phyloP scores from a whole-genome alignment of 306 rosid species.

The Vigna unguiculata region DNA sequence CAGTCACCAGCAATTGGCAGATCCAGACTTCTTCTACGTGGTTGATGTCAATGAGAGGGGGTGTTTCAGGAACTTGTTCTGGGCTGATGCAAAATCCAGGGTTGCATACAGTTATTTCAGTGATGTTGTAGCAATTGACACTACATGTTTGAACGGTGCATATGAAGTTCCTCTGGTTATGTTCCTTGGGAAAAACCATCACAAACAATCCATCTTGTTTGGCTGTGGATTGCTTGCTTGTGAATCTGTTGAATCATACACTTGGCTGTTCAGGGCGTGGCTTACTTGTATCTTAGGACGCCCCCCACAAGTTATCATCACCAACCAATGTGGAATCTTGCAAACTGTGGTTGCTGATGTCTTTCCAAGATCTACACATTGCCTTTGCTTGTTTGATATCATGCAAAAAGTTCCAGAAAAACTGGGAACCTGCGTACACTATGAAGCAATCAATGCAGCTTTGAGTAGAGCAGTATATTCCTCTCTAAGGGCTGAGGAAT shows the following conservation, averaged over 20 bases:
- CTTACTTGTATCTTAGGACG: slow-evolving; percentile 74
- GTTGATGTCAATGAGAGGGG: slow-evolving; percentile 73
- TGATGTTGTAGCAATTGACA: slow-evolving; percentile 65
- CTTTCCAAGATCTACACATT: slow-evolving; percentile 77
- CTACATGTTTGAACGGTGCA: slow-evolving; percentile 57
- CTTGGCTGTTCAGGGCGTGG: slow-evolving; percentile 81
- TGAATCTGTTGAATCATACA: slow-evolving; percentile 67
- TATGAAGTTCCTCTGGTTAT: slow-evolving; percentile 71
- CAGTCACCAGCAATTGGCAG: slow-evolving; percentile 55
- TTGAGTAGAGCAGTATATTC: slow-evolving; percentile 58
- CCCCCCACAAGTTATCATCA: slow-evolving; percentile 73
- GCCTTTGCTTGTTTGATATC: slow-evolving; percentile 57
- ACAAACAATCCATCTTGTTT: slow-evolving; percentile 66
- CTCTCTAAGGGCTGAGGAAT: slow-evolving; percentile 67
- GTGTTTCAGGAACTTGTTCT: slow-evolving; percentile 72
- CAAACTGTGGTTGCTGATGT: slow-evolving; percentile 70
- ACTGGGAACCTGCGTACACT: slow-evolving; percentile 55
- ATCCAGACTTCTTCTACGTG: slow-evolving; percentile 72
- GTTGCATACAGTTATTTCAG: slow-evolving; percentile 61
- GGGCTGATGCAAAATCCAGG: slow-evolving; percentile 71
- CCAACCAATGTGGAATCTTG: slow-evolving; percentile 53
- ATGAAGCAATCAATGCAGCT: slow-evolving; percentile 55
- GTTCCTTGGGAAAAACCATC: slow-evolving; percentile 74
- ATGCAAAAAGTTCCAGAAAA: slow-evolving; percentile 63
- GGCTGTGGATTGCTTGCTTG: slow-evolving; percentile 78